A percentile compares a stretch with the other conserved stretches of the same genome.
Evolutionary conservation across 225 moss, liverwort and hornwort species (phyloP).

Genomic region (Physcomitrium patens): DNA sequence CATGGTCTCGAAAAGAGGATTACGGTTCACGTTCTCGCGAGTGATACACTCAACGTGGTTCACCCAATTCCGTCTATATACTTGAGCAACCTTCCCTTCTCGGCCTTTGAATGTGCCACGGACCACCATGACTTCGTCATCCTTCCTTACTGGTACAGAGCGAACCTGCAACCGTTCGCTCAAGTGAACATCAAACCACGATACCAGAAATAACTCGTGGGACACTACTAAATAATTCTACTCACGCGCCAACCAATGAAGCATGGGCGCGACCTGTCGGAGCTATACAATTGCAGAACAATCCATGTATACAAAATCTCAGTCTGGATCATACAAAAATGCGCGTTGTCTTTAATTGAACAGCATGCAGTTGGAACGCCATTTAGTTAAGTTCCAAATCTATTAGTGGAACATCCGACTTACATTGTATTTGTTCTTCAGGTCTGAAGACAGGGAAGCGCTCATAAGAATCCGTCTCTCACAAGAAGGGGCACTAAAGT

Average conservation of each 20-base stretch:
- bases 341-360: too few relatives aligned
- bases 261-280: too few relatives aligned
- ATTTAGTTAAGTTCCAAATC: too few relatives aligned
- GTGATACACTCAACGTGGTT: conserved; percentile 69
- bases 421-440: conserved; percentile 67
- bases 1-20: neutral
- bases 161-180: conserved; percentile 28
- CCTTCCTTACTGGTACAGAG: conserved; percentile 57
- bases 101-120: conserved; percentile 58
- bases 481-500: conserved; percentile 68
- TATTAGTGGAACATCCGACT: neutral
- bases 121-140: conserved; percentile 59
- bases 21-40: conserved; percentile 69
- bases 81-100: conserved; percentile 65
- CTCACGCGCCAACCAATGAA: neutral
- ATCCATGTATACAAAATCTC: too few relatives aligned
- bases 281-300: too few relatives aligned
- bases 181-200: neutral
- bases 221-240: too few relatives aligned
- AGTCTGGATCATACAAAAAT: too few relatives aligned
- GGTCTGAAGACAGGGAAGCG: conserved; percentile 60
- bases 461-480: conserved; percentile 74
- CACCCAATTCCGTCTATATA: conserved; percentile 69
- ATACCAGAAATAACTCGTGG: too few relatives aligned
- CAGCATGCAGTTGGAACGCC: too few relatives aligned